A percentile compares a stretch with the other conserved stretches of the same genome.
Evolutionary conservation across 495 filamentous ascomycete genomes (phyloP).

Genomic region (Cudoniella acicularis): DNA sequence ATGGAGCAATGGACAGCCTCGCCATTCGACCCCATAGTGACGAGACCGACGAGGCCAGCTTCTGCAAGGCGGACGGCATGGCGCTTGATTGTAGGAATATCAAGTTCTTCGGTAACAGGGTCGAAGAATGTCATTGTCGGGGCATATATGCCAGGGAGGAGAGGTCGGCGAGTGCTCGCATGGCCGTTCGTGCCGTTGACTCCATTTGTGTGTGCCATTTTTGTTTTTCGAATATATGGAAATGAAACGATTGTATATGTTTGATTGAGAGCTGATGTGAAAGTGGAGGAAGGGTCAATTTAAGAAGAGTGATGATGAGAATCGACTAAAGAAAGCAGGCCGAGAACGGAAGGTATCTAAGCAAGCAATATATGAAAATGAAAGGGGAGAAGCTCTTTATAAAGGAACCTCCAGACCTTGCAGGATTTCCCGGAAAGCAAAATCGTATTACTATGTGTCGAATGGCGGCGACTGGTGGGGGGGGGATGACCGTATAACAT

Average conservation of each 20-base stretch:
- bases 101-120: constrained; percentile 75
- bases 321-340: constrained; percentile 3
- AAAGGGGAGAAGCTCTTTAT: constrained; percentile 10
- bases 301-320: constrained; percentile 5
- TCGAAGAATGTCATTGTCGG: constrained; percentile 92
- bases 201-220: constrained; percentile 36
- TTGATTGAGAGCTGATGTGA: background rate
- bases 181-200: constrained; percentile 32
- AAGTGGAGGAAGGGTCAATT: background rate
- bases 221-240: background rate
- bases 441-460: background rate
- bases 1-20: constrained; percentile 81
- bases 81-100: constrained; percentile 70
- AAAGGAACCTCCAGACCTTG: constrained; percentile 9
- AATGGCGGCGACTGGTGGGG: background rate
- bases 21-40: constrained; percentile 88
- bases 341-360: constrained; percentile 19
- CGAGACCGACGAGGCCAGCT: constrained; percentile 76
- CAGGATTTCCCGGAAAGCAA: constrained; percentile 1
- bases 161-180: constrained; percentile 49
- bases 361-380: background rate
- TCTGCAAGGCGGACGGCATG: constrained; percentile 79
- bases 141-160: constrained; percentile 82
- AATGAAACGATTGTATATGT: constrained; percentile 4
- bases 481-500: background rate